Base-by-base conservation (phyloP, 345 rosid genomes). In the Microcos paniculata region DNA sequence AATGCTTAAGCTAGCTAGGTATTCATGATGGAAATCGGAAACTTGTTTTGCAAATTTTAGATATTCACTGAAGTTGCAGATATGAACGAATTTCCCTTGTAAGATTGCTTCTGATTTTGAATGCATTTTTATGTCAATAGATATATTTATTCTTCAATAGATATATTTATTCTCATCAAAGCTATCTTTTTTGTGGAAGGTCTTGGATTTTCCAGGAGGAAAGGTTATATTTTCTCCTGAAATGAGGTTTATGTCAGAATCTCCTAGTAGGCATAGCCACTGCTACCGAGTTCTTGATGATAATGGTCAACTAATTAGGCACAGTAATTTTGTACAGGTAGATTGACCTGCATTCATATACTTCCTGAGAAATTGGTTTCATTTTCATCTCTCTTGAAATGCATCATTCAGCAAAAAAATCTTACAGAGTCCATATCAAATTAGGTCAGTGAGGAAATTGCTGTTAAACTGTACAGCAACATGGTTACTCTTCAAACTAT, bases 181-280 rank as follows among this genome's bases (percentile, higher is more conserved):
- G 28, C 73, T 69, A 21, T 10, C 43, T 10, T 49, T 49, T 49
- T 49, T 52, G 19, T 63, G 31, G 16, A 68, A 75, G 78, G 71
- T 43, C 45, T 67, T 88, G 85, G 87, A 89, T 74, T 91, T 91
- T 58, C 94, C 94, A 0, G 98, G 98, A 40, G 98, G 93, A 46
- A 91, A 86, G 71, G 89, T 91, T 64, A 43, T 80, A 18, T 93
- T 82, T 67, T 85, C 86, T 59, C 66, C 86, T 11, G 82, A 84
- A 65, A 76, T 91, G 85, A 79, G 63, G 33, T 93, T 91, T 83
- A 82, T 89, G 2, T 61, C 90, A 2, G 89, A 83, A 67, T 80
- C 88, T 11, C 5, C 83, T 4, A 77, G 75, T 69, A 49, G 81
- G 90, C 12, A 77, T 91, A 8, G 90, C 88, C 0, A 69, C 4